Evolutionary conservation across 2,329 filamentous ascomycete genomes (phyloP).

Genomic region (Fusarium sp.): DNA sequence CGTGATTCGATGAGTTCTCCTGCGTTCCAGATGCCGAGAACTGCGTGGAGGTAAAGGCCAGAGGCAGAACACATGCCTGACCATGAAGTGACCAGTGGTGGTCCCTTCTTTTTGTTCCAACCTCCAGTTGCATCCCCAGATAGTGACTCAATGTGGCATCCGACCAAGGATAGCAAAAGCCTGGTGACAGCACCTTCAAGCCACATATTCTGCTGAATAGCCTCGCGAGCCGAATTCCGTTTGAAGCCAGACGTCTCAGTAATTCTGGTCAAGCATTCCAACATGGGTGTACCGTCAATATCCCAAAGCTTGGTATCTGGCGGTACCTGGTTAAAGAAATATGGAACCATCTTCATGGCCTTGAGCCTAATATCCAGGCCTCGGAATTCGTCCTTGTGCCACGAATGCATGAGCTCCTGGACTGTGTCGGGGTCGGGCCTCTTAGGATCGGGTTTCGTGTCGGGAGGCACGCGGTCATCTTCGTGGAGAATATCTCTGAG

Average conservation of each 20-base stretch:
- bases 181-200: slow-evolving; percentile 33
- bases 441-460: neutral
- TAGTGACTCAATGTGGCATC: slow-evolving; percentile 26
- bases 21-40: slow-evolving; percentile 32
- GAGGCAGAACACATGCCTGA: slow-evolving; percentile 18
- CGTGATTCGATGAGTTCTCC: slow-evolving; percentile 25
- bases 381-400: slow-evolving; percentile 26
- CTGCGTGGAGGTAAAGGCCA: slow-evolving; percentile 25
- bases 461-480: neutral
- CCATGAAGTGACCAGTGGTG: slow-evolving; percentile 21
- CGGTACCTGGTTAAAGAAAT: slow-evolving; percentile 27
- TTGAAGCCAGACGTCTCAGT: slow-evolving; percentile 8
- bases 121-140: neutral
- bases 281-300: slow-evolving; percentile 11
- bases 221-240: neutral
- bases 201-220: slow-evolving; percentile 21
- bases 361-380: slow-evolving; percentile 24
- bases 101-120: rapidly evolving
- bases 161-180: slow-evolving; percentile 26
- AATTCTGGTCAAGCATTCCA: slow-evolving; percentile 15
- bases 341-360: slow-evolving; percentile 28
- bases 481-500: slow-evolving; percentile 22
- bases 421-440: neutral
- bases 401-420: slow-evolving; percentile 23
- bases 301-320: slow-evolving; percentile 6